A percentile compares a stretch with the other conserved stretches of the same genome.
These are phyloP conservation scores for Agrostemma githago DNA, from an alignment of 148 eudicot species.

Conservation along the genomic window DNA sequence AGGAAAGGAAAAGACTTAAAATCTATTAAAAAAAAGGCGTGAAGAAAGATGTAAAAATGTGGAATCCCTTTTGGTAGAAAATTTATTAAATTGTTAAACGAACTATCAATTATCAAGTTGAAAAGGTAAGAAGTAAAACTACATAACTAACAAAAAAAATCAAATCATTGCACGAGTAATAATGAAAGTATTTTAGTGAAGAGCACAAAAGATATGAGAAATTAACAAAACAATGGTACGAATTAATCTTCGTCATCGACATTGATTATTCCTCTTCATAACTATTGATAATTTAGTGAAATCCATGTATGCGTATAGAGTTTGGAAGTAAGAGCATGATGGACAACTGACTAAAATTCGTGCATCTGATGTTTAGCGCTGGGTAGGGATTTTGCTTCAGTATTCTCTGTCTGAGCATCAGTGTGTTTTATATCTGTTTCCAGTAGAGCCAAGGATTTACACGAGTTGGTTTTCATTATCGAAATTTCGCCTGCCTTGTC, in stretches of 20 bases:
- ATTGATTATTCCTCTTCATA: not conserved
- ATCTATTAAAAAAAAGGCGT: not conserved
- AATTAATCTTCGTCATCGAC: not conserved
- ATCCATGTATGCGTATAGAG: not conserved
- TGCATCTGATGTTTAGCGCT: not conserved
- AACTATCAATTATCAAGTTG: not conserved
- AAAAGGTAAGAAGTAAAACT: no score
- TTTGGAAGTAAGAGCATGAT: not conserved
- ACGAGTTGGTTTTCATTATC: not conserved
- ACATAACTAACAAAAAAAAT: not conserved
- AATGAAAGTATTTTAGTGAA: not conserved
- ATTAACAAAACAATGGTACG: not conserved
- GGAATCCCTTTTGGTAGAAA: not conserved
- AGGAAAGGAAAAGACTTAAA: not conserved
- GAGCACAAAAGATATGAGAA: not conserved
- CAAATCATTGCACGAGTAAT: not conserved
- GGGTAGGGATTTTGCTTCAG: not conserved
- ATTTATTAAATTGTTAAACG: not conserved
- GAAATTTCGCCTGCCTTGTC: not conserved
- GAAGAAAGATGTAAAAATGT: not conserved
- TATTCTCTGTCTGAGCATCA: not conserved
- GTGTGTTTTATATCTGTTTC: not conserved
- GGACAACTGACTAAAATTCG: not conserved
- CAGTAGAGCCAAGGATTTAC: no score
- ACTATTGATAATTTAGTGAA: not conserved